Evolutionary conservation across 305 asterid species (phyloP).

Genomic region (Vinca major): DNA sequence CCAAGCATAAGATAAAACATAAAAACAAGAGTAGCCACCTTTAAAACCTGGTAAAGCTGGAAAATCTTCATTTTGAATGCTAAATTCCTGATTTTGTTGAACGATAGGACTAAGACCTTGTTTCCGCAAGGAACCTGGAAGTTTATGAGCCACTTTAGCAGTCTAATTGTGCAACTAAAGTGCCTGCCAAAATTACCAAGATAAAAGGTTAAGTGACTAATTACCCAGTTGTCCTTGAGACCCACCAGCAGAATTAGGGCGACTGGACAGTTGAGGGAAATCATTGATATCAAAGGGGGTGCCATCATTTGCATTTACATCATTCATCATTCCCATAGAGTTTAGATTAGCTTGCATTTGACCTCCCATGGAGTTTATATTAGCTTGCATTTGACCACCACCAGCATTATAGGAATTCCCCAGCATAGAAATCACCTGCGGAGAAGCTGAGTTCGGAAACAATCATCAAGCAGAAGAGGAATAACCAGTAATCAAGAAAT

Average conservation of each 20-base stretch:
- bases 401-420: conserved; percentile 79
- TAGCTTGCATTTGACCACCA: conserved; percentile 89
- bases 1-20: not conserved
- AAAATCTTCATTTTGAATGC: conserved; percentile 98
- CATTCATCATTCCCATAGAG: conserved; percentile 81
- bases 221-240: conserved; percentile 93
- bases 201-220: conserved; percentile 13
- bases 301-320: conserved; percentile 74
- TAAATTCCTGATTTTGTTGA: conserved; percentile 98
- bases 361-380: conserved; percentile 62
- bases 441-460: conserved; percentile 72
- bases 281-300: conserved; percentile 92
- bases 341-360: conserved; percentile 71
- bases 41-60: conserved; percentile 97
- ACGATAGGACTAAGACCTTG: conserved; percentile 81
- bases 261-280: conserved; percentile 89
- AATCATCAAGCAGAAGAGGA: conserved; percentile 14
- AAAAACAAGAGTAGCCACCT: conserved; percentile 37
- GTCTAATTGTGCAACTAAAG: conserved; percentile 18
- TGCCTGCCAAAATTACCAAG: conserved; percentile 12
- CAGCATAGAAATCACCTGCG: conserved; percentile 86
- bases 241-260: conserved; percentile 97
- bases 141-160: conserved; percentile 15
- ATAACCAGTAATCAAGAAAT: not conserved
- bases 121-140: conserved; percentile 86